phyloP scores from a whole-genome alignment of 192 early-diverging fungal species.

The Oehlia diaphana region DNA sequence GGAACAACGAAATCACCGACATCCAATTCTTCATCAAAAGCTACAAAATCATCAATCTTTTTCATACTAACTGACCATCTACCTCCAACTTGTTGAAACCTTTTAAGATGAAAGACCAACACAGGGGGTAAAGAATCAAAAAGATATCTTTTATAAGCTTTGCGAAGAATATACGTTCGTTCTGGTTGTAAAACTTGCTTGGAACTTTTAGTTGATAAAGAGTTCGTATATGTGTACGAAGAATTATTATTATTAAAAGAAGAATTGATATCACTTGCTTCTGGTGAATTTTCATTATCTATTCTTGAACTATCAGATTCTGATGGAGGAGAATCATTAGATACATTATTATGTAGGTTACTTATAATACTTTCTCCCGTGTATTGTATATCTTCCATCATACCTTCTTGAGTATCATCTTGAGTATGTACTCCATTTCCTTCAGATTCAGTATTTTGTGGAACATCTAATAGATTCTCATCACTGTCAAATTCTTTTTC shows the following conservation, averaged over 20 bases:
- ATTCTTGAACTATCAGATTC: conserved; percentile 15
- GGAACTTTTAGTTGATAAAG: neutral
- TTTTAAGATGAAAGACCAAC: conserved; percentile 43
- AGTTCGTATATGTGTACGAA: neutral
- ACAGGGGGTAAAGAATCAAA: conserved; percentile 39
- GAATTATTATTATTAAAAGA: neutral
- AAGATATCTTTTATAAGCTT: conserved; percentile 43
- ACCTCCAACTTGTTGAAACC: conserved; percentile 40
- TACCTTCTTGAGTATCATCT: too few relatives aligned
- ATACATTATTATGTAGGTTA: neutral
- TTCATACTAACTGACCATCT: conserved; percentile 33
- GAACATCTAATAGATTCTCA: neutral
- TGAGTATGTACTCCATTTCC: conserved; percentile 5
- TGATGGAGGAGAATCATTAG: neutral
- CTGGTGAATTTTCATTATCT: neutral
- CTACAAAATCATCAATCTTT: conserved; percentile 43
- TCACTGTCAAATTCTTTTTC: neutral
- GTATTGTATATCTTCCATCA: conserved; percentile 28
- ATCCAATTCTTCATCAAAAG: conserved; percentile 39
- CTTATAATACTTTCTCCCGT: neutral
- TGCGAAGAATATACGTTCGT: conserved; percentile 26
- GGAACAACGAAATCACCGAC: conserved; percentile 39
- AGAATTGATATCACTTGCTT: neutral
- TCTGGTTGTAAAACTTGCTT: conserved; percentile 8
- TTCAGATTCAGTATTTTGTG: neutral